Conservation (phyloP, 371 early-diverging fungal species). For the Dinochytrium kinnereticum region DNA sequence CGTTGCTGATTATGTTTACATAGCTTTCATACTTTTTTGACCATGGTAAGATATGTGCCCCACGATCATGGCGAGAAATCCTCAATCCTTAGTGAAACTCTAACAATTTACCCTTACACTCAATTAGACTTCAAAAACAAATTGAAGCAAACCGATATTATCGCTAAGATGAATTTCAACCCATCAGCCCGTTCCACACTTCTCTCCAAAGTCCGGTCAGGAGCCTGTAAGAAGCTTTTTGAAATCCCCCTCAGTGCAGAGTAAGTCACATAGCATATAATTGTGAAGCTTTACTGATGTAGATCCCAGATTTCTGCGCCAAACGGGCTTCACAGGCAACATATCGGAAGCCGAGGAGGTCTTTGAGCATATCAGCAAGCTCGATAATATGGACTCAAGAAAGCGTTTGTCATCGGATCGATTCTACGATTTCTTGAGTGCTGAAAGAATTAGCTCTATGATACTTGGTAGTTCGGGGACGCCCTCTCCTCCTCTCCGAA, state of each 20-base stretch:
- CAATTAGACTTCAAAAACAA: background rate
- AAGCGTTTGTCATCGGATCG: too few species aligned
- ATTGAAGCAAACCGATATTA: background rate
- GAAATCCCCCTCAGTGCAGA: background rate
- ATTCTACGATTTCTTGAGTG: too few species aligned
- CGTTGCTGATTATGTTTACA: too few species aligned
- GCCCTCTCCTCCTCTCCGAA: too few species aligned
- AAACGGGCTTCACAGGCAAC: background rate
- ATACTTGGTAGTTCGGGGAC: too few species aligned
- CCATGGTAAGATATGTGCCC: too few species aligned
- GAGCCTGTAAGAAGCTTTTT: background rate
- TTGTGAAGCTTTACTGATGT: background rate
- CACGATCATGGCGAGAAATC: too few species aligned
- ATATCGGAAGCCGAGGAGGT: background rate
- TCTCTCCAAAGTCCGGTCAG: background rate
- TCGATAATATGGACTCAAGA: background rate
- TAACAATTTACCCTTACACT: too few species aligned
- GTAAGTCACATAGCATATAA: background rate
- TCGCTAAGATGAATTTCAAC: background rate
- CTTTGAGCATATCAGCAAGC: background rate
- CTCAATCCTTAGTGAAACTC: too few species aligned
- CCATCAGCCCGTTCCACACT: background rate
- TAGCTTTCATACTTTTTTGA: too few species aligned
- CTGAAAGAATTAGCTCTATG: too few species aligned
- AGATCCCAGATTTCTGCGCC: background rate